Conservation (phyloP, 1,284 basidiomycete genomes). For the Cutaneotrichosporon curvatum region DNA sequence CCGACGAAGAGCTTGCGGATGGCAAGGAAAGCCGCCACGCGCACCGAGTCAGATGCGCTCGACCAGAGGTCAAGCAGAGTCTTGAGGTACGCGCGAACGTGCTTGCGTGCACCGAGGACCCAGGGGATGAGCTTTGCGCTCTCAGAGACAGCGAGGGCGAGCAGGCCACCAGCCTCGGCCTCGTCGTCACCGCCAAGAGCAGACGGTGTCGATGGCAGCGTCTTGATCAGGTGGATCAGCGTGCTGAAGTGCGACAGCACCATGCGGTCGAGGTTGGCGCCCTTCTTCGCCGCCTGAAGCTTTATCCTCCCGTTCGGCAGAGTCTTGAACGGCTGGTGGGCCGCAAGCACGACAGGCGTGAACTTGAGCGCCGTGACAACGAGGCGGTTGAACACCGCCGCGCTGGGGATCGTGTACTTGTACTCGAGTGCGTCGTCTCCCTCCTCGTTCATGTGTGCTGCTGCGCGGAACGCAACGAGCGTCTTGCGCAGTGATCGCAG, state of each 20-base stretch:
- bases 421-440: constrained; percentile 46
- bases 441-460: constrained; percentile 78
- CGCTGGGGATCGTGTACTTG: constrained; percentile 73
- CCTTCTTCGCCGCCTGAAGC: constrained; percentile 42
- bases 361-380: constrained; percentile 81
- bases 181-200: constrained; percentile 28
- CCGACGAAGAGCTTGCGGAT: constrained; percentile 73
- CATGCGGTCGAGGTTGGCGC: constrained; percentile 72
- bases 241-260: constrained; percentile 86
- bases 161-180: constrained; percentile 42
- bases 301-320: constrained; percentile 67
- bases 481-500: constrained; percentile 76
- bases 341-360: constrained; percentile 78
- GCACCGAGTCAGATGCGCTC: constrained; percentile 67
- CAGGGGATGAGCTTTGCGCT: constrained; percentile 82
- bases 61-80: constrained; percentile 79
- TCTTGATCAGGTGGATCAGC: constrained; percentile 66
- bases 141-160: constrained; percentile 69
- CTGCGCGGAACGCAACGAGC: constrained; percentile 80
- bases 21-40: constrained; percentile 82
- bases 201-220: constrained; percentile 57
- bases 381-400: constrained; percentile 85
- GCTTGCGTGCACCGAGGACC: constrained; percentile 70
- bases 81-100: constrained; percentile 77
- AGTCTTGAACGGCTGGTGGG: constrained; percentile 83